A percentile compares a stretch with the other conserved stretches of the same genome.
Conservation (phyloP, 768 basidiomycete species). For the Gymnopilus junonius region DNA sequence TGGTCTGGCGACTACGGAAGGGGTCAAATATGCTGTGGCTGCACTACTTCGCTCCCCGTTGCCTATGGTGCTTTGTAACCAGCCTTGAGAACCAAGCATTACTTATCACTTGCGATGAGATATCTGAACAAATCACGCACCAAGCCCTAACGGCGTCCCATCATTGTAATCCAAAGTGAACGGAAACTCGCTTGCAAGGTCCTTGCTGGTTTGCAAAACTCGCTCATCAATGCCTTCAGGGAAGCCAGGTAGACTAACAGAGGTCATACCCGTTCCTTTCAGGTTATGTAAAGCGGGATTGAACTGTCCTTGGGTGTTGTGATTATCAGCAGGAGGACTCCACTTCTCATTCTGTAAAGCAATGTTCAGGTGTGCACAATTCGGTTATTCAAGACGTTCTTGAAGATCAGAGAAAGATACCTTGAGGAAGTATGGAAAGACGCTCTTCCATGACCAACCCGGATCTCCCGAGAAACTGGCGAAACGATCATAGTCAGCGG, state of each 20-base stretch:
- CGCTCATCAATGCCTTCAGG: slow-evolving; percentile 15
- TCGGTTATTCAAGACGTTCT: not conserved
- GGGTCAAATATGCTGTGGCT: slow-evolving; percentile 20
- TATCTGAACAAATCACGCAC: slow-evolving; percentile 8
- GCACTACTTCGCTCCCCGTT: slow-evolving; percentile 19
- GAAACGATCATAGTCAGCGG: slow-evolving; percentile 57
- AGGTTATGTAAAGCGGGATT: slow-evolving; percentile 30
- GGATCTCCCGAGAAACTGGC: slow-evolving; percentile 47
- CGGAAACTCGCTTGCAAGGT: slow-evolving; percentile 32
- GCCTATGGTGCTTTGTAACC: slow-evolving; percentile 14
- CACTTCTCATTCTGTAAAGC: slow-evolving; percentile 31
- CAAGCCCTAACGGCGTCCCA: slow-evolving; percentile 34
- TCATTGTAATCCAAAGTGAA: slow-evolving; percentile 34
- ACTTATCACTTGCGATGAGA: not conserved
- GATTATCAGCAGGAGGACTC: slow-evolving; percentile 30
- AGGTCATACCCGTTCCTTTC: slow-evolving; percentile 4
- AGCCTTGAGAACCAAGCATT: not conserved
- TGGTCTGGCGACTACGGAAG: slow-evolving; percentile 12
- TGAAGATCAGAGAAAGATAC: slow-evolving; percentile 6
- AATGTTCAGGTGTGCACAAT: not conserved
- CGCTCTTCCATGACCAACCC: slow-evolving; percentile 44
- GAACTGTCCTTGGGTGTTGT: slow-evolving; percentile 33
- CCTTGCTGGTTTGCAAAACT: slow-evolving; percentile 22
- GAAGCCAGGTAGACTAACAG: slow-evolving; percentile 3
- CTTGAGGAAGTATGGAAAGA: slow-evolving; percentile 29